Percentiles rank a stretch among this genome's conserved stretches.
Evolutionary conservation across 1,284 basidiomycete genomes (phyloP).

Genomic region (Cutaneotrichosporon mucoides): DNA sequence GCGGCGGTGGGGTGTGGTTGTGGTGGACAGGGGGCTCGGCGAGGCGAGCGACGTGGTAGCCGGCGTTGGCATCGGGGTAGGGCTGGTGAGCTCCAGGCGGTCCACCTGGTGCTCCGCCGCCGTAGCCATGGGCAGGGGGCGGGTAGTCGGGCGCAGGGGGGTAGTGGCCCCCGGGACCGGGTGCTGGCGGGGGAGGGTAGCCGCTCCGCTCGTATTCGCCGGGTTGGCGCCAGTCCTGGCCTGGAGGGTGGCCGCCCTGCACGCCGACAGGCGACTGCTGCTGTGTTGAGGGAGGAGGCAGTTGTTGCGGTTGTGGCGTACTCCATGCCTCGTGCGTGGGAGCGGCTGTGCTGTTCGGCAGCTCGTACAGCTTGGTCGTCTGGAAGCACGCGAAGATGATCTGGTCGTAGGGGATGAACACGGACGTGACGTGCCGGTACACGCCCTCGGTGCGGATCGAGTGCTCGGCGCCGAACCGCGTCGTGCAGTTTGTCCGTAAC

Average conservation of each 20-base stretch:
- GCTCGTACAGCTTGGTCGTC: slow-evolving; percentile 57
- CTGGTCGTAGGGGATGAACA: slow-evolving; percentile 88
- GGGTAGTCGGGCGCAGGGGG: not conserved
- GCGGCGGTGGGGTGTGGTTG: slow-evolving; percentile 7
- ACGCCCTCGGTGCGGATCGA: slow-evolving; percentile 58
- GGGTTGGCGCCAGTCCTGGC: not conserved
- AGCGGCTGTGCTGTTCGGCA: not conserved
- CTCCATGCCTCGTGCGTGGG: not conserved
- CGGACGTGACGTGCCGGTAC: slow-evolving; percentile 68
- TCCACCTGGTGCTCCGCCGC: no score
- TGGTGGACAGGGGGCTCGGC: slow-evolving; percentile 3
- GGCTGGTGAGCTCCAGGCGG: not conserved
- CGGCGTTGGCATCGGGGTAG: not conserved
- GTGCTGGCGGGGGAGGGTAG: not conserved
- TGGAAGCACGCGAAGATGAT: slow-evolving; percentile 52
- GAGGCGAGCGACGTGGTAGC: not conserved
- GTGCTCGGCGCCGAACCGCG: slow-evolving; percentile 81
- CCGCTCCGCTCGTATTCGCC: not conserved
- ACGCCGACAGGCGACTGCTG: not conserved
- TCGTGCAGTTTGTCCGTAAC: slow-evolving; percentile 87
- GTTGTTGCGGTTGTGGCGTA: not conserved
- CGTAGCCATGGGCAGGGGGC: not conserved
- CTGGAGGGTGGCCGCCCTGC: no score
- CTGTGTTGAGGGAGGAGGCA: no score
- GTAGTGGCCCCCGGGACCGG: no score